A percentile compares a stretch with the other conserved stretches of the same genome.
These are phyloP conservation scores for Penicillium freii DNA, from an alignment of 2,329 filamentous ascomycete genomes.

Conservation along the genomic window DNA sequence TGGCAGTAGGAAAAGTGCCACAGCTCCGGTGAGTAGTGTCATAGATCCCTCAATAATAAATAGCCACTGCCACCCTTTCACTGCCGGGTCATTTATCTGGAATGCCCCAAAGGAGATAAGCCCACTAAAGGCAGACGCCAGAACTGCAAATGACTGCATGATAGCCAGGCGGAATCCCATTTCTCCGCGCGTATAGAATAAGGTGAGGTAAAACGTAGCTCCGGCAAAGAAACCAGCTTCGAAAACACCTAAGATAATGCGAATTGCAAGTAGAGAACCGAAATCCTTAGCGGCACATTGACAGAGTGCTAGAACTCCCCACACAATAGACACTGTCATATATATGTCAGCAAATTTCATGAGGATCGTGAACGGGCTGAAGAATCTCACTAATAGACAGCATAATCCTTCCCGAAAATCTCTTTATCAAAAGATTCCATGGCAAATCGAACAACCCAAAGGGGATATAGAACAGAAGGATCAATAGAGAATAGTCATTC, in stretches of 20 bases:
- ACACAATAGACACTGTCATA: slow-evolving; percentile 29
- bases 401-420: slow-evolving; percentile 47
- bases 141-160: slow-evolving; percentile 46
- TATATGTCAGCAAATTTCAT: slow-evolving; percentile 17
- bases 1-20: slow-evolving; percentile 38
- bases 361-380: slow-evolving; percentile 33
- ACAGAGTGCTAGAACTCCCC: slow-evolving; percentile 39
- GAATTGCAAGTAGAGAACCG: slow-evolving; percentile 49
- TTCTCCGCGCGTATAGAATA: slow-evolving; percentile 46
- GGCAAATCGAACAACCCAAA: slow-evolving; percentile 52
- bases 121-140: slow-evolving; percentile 44
- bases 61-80: slow-evolving; percentile 50
- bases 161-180: slow-evolving; percentile 47
- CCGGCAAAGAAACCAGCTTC: slow-evolving; percentile 58
- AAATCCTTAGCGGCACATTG: slow-evolving; percentile 53
- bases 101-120: slow-evolving; percentile 45
- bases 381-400: slow-evolving; percentile 31
- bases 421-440: slow-evolving; percentile 39
- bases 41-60: slow-evolving; percentile 45
- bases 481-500: slow-evolving; percentile 37
- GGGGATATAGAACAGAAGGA: slow-evolving; percentile 53
- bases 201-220: slow-evolving; percentile 54
- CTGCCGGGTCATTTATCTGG: slow-evolving; percentile 48
- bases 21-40: slow-evolving; percentile 30
- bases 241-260: slow-evolving; percentile 43